Evolutionary conservation across 139 green algal genomes (phyloP).

Genomic region (Coelastrella sp.): DNA sequence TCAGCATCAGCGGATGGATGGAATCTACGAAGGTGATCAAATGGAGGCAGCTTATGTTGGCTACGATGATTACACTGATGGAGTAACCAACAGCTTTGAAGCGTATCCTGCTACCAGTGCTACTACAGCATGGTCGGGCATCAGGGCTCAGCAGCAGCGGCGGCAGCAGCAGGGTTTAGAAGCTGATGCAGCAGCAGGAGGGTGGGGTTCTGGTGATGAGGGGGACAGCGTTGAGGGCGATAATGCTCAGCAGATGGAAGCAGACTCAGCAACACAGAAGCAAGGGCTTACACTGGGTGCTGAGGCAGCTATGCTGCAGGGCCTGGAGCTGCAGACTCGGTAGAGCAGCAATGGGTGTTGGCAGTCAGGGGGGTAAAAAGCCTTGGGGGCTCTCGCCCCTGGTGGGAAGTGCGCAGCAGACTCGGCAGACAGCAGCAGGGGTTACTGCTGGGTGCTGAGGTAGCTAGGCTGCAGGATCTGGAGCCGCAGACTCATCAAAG

Average conservation of each 20-base stretch:
- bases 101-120: neutral
- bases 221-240: neutral
- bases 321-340: neutral
- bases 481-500: no score
- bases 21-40: neutral
- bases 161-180: neutral
- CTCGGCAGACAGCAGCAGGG: no score
- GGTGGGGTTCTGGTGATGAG: neutral
- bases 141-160: neutral
- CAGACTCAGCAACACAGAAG: no score
- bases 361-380: no score
- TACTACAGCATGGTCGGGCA: neutral
- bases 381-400: no score
- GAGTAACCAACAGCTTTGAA: neutral
- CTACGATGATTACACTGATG: neutral
- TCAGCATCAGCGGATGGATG: neutral
- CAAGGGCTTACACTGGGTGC: neutral
- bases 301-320: slow-evolving; percentile 28
- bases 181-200: neutral
- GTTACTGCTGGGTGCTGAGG: no score
- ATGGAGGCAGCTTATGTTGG: neutral
- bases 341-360: no score
- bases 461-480: no score
- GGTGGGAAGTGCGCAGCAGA: no score
- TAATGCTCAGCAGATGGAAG: neutral